Base-by-base conservation (phyloP, 208 protist species). In the Trypanosoma platydactyli region DNA sequence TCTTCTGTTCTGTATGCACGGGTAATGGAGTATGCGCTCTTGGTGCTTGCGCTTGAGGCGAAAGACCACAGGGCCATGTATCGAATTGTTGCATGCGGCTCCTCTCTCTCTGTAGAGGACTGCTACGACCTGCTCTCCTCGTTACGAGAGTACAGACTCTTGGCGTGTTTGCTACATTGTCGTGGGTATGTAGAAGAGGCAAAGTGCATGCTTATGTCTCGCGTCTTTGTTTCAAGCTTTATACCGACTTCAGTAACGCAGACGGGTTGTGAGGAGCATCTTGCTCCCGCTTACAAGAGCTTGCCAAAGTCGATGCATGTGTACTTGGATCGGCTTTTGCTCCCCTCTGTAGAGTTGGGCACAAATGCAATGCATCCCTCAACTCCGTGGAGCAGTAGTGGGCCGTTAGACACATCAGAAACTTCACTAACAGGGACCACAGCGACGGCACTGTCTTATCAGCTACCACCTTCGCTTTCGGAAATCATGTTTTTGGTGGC, bases 161-260 rank as follows among this genome's bases (percentile, higher is more conserved):
- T 95, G n/a, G 86, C 86, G 5, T 55, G 83, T 63, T 64, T 92
- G 48, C 65, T 86, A n/a, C 83, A 81, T 61, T 77, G 77, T 25
- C 33, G 53, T 13, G 84, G 84, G 0, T 73, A 76, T n/a, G 50
- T 53, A 12, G 56, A 64, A 18, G 73, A 55, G 51, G 75, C 78
- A 2, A 56, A 42, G 33, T 13, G 46, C 3, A 15, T 86, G 9
- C 35, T 91, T 25, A 64, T 56, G 13, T 40, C 42, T 3, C 53
- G 53, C 16, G 78, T 89, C 25, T 76, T 76, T 62, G 35, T 79
- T 6, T 73, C 74, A 15, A 71, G 59, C 57, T 52, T 68, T 42
- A 38, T 76, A 13, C 64, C 71, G 20, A 12, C 61, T 7, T 29
- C 22, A 33, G 7, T 41, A 13, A 0, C 1, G 38, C 29, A 55